A percentile compares a stretch with the other conserved stretches of the same genome.
Conservation (phyloP, 192 early-diverging fungal species). For the Backusella circina region DNA sequence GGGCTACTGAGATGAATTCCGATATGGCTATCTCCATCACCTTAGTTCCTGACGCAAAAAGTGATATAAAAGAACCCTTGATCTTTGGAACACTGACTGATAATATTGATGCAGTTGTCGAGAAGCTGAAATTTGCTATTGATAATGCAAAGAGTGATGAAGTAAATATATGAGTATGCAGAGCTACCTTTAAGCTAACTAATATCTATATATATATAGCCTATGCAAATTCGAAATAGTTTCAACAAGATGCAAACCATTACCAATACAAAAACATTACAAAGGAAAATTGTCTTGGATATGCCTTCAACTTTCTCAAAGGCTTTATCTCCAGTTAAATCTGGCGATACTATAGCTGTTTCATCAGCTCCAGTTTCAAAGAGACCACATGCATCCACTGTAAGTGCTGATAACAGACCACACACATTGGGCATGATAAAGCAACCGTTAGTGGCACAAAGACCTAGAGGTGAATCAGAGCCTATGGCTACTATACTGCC, state of each 20-base stretch:
- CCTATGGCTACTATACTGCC: background rate
- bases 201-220: background rate
- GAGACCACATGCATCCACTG: background rate
- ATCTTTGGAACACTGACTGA: conserved; percentile 25
- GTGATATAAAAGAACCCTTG: conserved; percentile 14
- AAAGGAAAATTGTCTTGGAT: background rate
- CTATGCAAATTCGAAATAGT: conserved; percentile 8
- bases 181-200: no score
- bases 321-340: background rate
- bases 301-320: background rate
- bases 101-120: conserved; percentile 29
- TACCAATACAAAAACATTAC: background rate
- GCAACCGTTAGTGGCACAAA: background rate
- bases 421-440: background rate
- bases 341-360: background rate
- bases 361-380: background rate
- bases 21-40: conserved; percentile 20
- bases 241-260: conserved; percentile 9
- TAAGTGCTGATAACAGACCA: background rate
- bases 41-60: background rate
- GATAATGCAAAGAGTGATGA: conserved; percentile 25
- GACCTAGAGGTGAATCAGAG: conserved; percentile 3
- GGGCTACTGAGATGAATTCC: conserved; percentile 1
- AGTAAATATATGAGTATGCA: background rate
- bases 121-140: conserved; percentile 24